A percentile compares a stretch with the other conserved stretches of the same genome.
These are phyloP conservation scores for Irpex sp. DNA, from an alignment of 1,284 basidiomycete genomes.

Conservation along the genomic window DNA sequence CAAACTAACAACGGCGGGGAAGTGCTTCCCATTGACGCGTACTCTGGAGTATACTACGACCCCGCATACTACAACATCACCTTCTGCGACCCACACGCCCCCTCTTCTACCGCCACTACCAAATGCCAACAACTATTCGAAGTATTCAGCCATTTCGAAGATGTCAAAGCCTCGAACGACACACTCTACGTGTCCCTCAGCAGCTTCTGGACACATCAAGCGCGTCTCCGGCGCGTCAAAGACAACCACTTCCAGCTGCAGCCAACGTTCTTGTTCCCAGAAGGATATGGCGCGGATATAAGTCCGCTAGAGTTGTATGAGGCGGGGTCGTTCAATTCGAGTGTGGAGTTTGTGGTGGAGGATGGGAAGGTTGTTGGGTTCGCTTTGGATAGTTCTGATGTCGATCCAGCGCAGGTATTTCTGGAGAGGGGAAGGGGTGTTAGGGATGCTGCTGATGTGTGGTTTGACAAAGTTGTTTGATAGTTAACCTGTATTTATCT, in stretches of 20 bases:
- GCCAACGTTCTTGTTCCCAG: slow-evolving; percentile 1
- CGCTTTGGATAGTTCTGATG: slow-evolving; percentile 16
- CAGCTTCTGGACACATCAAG: slow-evolving; percentile 17
- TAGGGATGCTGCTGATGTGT: slow-evolving; percentile 23
- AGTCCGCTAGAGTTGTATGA: slow-evolving; percentile 3
- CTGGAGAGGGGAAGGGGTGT: slow-evolving; percentile 9
- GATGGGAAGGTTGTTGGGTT: slow-evolving; percentile 16
- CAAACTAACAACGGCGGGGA: background rate
- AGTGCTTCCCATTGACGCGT: background rate
- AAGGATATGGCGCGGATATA: background rate
- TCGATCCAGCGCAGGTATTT: slow-evolving; percentile 11
- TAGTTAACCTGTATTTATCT: too few relatives aligned
- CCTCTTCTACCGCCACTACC: slow-evolving; percentile 8
- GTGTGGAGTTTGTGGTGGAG: slow-evolving; percentile 17
- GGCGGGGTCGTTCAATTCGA: background rate
- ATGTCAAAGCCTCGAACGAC: background rate
- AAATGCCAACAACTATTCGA: background rate
- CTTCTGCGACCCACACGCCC: slow-evolving; percentile 23
- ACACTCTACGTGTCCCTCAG: slow-evolving; percentile 15
- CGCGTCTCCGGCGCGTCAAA: slow-evolving; percentile 15
- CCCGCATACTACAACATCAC: slow-evolving; percentile 31
- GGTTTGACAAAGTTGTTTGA: slow-evolving; percentile 15
- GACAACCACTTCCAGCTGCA: slow-evolving; percentile 13
- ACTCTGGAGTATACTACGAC: slow-evolving; percentile 29
- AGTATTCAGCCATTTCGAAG: background rate